Base-by-base conservation (phyloP, 1,284 basidiomycete genomes). In the Rhodotorula sp. region DNA sequence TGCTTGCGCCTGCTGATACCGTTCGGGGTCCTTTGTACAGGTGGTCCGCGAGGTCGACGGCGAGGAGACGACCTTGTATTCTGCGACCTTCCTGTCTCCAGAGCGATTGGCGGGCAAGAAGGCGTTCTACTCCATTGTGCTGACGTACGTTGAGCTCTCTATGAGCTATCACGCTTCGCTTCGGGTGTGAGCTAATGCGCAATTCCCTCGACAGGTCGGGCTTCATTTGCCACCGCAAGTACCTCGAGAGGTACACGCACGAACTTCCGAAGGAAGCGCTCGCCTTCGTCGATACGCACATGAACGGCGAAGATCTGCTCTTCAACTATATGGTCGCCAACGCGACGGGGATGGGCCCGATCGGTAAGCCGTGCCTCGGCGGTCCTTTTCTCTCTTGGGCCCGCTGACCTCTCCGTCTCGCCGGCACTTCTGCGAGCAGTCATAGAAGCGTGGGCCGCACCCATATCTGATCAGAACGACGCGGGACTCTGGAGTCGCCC, bases 401-500 rank as follows among this genome's bases (percentile, higher is more conserved):
- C 23, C 15, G 23, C 12, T 4, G 38, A 12, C 8, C 58, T 47
- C 14, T 47, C 38, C 15, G 4, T 7, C 58, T 47, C 34, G 15
- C 58, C 8, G 56, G 5, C 12, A 43, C 18, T 57, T 15, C 49
- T 50, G 54, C n/a, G n/a, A 6, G 50, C 61, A n/a, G 49, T 62
- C 12, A 28, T 62, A n/a, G 49, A 49, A 31, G 61, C 61, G 34
- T 62, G 61, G 61, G 50, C 50, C 8, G 43, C 19, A n/a, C 49
- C 50, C 23, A n/a, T 62, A 34, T 31, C 18, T 14, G 61, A 52
- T 38, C 58, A 45, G 15, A 47, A 47, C 6, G 47, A 60, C n/a
- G 61, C 56, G 12, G 63, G 63, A 6, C 63, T 64, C 16, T 64
- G 63, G 63, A 48, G 43, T 10, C 63, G 63, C 3, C 56, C 63